Evolutionary conservation across 139 green algal genomes (phyloP), one percentile per base, ranked within the genome.

Genomic region (Picochlorum sp.): DNA sequence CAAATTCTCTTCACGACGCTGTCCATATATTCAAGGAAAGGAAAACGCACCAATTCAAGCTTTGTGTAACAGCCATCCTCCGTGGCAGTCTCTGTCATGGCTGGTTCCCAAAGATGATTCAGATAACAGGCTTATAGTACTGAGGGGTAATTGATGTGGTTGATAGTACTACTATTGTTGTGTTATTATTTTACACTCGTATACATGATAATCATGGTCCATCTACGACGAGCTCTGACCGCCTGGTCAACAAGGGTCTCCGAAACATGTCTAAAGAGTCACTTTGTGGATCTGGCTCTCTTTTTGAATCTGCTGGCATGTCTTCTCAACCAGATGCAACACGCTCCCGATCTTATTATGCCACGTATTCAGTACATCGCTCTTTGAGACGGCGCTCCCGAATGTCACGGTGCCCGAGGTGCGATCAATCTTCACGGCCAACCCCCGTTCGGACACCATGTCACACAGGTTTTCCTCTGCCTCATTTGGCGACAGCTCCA

Each of bases 351-450:
- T 95, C 76, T 84, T 93, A 34, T 45, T 62, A 41, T 81, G 73
- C 91, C 91, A 97, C 11, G 23, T 45, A 68, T 95, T 91, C 18
- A 97, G 80, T 51, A 86, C 54, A 49, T 90, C 79, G 51, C 82
- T 78, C 5, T 84, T 71, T 45, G 15, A 76, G 62, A 26, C 77
- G 14, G 34, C 68, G 15, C 38, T 28, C 2, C 70, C 70, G 67
- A 97, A 97, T 34, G 51, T 67, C 41, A 98, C 79, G 18, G 96
- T 57, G 13, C 94, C 94, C 2, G 85, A 77, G 11, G 92, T 91
- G 11, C 94, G 79, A 82, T 99, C 90, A 6, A 98, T 87, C 68
- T 94, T 94, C 13, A 90, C 94, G 2, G 30, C 38, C 9, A 99
- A 65, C 8, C 77, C 80, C 45, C 86, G 87, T 55, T 65, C 66